These are phyloP conservation scores for Dioscorea zingiberensis DNA, from an alignment of 106 monocot species.

Conservation along the genomic window DNA sequence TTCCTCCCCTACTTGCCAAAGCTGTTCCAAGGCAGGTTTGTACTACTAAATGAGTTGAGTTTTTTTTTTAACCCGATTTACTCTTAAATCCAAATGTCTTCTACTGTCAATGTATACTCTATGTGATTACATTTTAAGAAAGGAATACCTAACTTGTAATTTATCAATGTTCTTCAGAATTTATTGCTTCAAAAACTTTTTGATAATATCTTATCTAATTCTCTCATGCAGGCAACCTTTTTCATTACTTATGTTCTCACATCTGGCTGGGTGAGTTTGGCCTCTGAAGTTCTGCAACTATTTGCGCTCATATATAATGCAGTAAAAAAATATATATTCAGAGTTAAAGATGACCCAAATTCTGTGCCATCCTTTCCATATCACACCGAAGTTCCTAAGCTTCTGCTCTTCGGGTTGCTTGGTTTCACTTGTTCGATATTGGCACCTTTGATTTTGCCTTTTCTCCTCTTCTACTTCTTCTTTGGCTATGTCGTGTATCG, in stretches of 20 bases:
- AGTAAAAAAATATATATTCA: conserved; percentile 42
- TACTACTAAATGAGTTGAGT: background rate
- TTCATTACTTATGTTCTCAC: conserved; percentile 97
- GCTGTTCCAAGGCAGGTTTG: conserved; percentile 91
- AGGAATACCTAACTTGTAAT: too few relatives aligned
- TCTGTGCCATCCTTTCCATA: conserved; percentile 81
- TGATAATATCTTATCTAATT: conserved; percentile 11
- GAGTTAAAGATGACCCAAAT: conserved; percentile 36
- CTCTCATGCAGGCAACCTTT: conserved; percentile 68
- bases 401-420: conserved; percentile 78
- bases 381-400: conserved; percentile 88
- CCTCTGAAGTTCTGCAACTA: conserved; percentile 78
- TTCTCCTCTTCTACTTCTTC: conserved; percentile 82
- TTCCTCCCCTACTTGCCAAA: conserved; percentile 75
- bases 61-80: too few relatives aligned
- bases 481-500: conserved; percentile 90
- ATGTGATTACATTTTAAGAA: too few relatives aligned
- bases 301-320: conserved; percentile 69
- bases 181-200: background rate
- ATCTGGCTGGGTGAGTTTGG: conserved; percentile 94
- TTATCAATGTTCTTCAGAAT: background rate
- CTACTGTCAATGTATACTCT: too few relatives aligned
- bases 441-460: conserved; percentile 92
- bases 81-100: too few relatives aligned
- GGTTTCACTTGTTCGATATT: conserved; percentile 90